Evolutionary conservation across 108 stramenopile species (phyloP), one percentile per base, ranked within the genome.

Genomic region (Pseudonitzschia multiseries): DNA sequence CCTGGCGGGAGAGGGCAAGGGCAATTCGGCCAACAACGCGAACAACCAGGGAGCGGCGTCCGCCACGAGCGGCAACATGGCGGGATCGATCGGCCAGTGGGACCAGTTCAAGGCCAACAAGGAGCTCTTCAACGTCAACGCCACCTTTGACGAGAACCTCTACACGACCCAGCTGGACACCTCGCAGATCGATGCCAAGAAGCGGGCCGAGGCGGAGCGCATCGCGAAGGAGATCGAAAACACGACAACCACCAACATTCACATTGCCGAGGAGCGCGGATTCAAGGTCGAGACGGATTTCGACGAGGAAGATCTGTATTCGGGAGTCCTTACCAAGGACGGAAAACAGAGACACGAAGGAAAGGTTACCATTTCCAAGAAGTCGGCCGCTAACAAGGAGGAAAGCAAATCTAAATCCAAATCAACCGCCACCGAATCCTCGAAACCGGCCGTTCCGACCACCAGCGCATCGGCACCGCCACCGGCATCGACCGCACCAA

Each of bases 81-180:
- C 79, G 40, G 91, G 87, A 67, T 68, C 70, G 51, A 92, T 90
- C 72, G 94, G 92, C 43, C 68, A 78, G 28, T 95, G 94, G 94
- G 91, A 92, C 86, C 95, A 97, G 73, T 97, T 97, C 76, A 76
- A 89, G 68, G 94, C 92, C 41, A 97, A 97, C 74, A 78, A 93
- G 70, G 74, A 84, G 41, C 72, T 87, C 54, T 97, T 97, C 80
- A 89, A 90, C 74, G 95, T 98, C 73, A 85, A 85, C 66, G 85
- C 93, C 15, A 79, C 89, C 26, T 98, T 83, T 65, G 96, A 98
- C 72, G 98, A 98, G 75, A 98, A 93, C 81, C 72, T 97, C n/a
- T 98, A 98, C 83, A 98, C 98, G 0, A 98, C 96, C 3, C 67
- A 76, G 46, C 82, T 98, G 68, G 93, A 98, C 72, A 93, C 88